Evolutionary conservation across 495 filamentous ascomycete genomes (phyloP).

Genomic region (Usnea hakonensis): DNA sequence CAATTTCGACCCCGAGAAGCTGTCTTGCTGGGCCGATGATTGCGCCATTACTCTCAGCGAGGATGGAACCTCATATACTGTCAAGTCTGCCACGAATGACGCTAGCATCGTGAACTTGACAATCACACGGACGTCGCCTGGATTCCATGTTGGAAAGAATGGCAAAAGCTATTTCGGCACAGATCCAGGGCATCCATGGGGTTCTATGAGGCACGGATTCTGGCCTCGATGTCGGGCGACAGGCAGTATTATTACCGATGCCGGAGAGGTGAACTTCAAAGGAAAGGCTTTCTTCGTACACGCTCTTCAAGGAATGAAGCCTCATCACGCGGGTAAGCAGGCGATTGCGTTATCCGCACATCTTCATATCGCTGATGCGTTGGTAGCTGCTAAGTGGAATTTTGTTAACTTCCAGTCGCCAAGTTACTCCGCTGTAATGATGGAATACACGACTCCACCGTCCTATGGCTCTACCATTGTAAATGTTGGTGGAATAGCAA

Average conservation of each 20-base stretch:
- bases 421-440: conserved; percentile 77
- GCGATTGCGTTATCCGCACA: not conserved
- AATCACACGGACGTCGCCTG: conserved; percentile 65
- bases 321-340: conserved; percentile 76
- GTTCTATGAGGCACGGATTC: conserved; percentile 80
- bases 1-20: conserved; percentile 76
- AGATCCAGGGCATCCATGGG: conserved; percentile 79
- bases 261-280: conserved; percentile 72
- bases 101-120: conserved; percentile 74
- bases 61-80: conserved; percentile 68
- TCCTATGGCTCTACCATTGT: conserved; percentile 89
- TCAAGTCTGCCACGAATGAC: conserved; percentile 78
- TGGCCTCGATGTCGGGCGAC: conserved; percentile 81
- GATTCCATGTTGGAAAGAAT: conserved; percentile 78
- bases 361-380: conserved; percentile 9
- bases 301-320: conserved; percentile 96
- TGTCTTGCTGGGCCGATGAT: conserved; percentile 74
- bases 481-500: conserved; percentile 72
- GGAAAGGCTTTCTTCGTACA: conserved; percentile 71
- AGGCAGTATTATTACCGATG: conserved; percentile 77
- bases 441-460: conserved; percentile 93
- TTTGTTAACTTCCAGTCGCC: conserved; percentile 87
- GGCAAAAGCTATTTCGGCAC: conserved; percentile 81
- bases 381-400: conserved; percentile 78
- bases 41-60: conserved; percentile 75